These are phyloP conservation scores for Pseudogymnoascus pannorum DNA, from an alignment of 2,329 filamentous ascomycete species.

Conservation along the genomic window DNA sequence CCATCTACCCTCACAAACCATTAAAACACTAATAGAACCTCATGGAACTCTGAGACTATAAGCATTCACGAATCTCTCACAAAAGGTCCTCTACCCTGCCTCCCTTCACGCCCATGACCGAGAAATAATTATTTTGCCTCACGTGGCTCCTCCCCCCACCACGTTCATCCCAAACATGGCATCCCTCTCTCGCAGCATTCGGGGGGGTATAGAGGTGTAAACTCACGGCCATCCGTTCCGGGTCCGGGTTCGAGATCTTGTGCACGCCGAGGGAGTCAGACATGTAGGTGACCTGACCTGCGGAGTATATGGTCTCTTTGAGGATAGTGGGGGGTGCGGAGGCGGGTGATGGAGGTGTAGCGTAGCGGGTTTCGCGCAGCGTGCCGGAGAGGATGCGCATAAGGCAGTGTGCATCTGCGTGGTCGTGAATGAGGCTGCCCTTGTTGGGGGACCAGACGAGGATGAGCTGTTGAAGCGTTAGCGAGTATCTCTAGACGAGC, in stretches of 20 bases:
- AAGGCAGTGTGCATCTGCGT: conserved; percentile 81
- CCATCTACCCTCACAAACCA: not conserved
- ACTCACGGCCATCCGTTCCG: conserved; percentile 69
- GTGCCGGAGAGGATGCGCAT: conserved; percentile 82
- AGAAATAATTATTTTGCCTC: conserved; percentile 65
- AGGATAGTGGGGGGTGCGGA: conserved; percentile 55
- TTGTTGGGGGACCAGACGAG: conserved; percentile 85
- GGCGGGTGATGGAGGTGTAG: conserved; percentile 40
- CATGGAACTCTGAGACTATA: not conserved
- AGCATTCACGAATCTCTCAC: not conserved
- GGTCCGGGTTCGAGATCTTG: conserved; percentile 67
- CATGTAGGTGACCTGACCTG: conserved; percentile 82
- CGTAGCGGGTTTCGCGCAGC: conserved; percentile 73
- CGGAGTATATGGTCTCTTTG: conserved; percentile 58
- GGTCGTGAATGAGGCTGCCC: conserved; percentile 79
- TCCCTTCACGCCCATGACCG: conserved; percentile 30
- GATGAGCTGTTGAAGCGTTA: conserved; percentile 52
- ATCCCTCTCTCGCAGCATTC: conserved; percentile 76
- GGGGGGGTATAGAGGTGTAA: conserved; percentile 86
- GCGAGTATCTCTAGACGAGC: not conserved
- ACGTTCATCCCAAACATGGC: conserved; percentile 69
- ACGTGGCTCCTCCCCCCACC: conserved; percentile 70
- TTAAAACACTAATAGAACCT: not conserved
- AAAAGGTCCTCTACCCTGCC: not conserved
- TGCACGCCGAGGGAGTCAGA: conserved; percentile 84